These are phyloP conservation scores for Colletotrichum agaves DNA, from an alignment of 2,329 filamentous ascomycete species.

Conservation along the genomic window DNA sequence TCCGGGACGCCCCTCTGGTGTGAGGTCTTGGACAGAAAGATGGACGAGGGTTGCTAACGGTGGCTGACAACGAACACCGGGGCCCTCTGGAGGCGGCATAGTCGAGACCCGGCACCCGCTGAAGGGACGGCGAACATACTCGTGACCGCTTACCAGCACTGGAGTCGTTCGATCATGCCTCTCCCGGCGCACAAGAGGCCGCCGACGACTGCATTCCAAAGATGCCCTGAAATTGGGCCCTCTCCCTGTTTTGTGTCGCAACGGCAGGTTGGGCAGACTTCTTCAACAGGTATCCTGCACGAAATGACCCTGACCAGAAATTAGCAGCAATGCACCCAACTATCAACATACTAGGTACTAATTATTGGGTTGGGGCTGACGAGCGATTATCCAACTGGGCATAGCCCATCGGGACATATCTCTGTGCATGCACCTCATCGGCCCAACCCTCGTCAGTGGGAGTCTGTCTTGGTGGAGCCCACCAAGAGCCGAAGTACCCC, in stretches of 20 bases:
- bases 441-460: constrained; percentile 5
- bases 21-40: not conserved
- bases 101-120: constrained; percentile 9
- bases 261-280: not conserved
- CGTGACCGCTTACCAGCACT: not conserved
- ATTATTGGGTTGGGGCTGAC: constrained; percentile 25
- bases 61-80: constrained; percentile 20
- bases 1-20: constrained; percentile 5
- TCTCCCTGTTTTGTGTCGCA: not conserved
- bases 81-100: constrained; percentile 1
- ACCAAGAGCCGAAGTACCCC: constrained; percentile 28
- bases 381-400: constrained; percentile 16
- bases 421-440: constrained; percentile 26
- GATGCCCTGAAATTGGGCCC: not conserved
- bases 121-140: not conserved
- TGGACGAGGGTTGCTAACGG: constrained; percentile 16
- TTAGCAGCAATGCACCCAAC: too few relatives aligned
- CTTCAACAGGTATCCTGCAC: too few relatives aligned
- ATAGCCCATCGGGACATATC: constrained; percentile 30
- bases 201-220: not conserved
- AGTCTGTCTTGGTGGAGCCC: constrained; percentile 12
- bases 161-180: not conserved
- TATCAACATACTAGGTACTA: not conserved
- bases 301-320: too few relatives aligned
- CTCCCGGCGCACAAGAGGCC: not conserved